phyloP scores from a whole-genome alignment of 2,329 filamentous ascomycete genomes.

The Drechslerella dactyloides region DNA sequence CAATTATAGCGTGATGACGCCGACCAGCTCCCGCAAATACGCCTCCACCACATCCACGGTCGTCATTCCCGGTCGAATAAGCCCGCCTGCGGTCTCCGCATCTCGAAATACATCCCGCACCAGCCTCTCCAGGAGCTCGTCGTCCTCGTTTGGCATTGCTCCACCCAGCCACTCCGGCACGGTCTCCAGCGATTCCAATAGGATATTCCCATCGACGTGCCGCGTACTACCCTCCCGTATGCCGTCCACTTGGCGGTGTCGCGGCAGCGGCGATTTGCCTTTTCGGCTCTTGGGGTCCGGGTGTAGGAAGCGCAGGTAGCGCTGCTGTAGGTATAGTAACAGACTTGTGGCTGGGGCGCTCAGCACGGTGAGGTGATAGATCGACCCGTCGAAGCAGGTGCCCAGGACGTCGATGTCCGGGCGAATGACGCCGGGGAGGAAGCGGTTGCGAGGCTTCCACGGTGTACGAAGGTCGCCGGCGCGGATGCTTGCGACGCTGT shows the following conservation, averaged over 20 bases:
- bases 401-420: slow-evolving; percentile 67
- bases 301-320: slow-evolving; percentile 4
- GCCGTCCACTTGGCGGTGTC: slow-evolving; percentile 26
- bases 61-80: slow-evolving; percentile 6
- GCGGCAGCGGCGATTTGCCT: slow-evolving; percentile 18
- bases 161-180: slow-evolving; percentile 22
- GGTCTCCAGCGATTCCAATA: slow-evolving; percentile 12
- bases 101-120: slow-evolving; percentile 12
- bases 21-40: slow-evolving; percentile 28
- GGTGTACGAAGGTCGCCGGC: slow-evolving; percentile 64
- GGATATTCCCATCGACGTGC: slow-evolving; percentile 23
- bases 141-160: slow-evolving; percentile 1
- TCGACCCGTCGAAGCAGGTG: slow-evolving; percentile 71
- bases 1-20: too few species aligned
- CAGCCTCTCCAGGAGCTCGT: slow-evolving; percentile 17
- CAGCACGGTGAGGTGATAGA: slow-evolving; percentile 74
- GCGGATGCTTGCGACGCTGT: slow-evolving; percentile 66
- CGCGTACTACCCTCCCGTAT: slow-evolving; percentile 26
- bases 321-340: slow-evolving; percentile 27
- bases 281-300: background rate
- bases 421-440: slow-evolving; percentile 57
- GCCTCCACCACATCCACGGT: slow-evolving; percentile 12
- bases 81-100: background rate
- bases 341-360: slow-evolving; percentile 54
- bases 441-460: slow-evolving; percentile 59